Evolutionary conservation across 108 stramenopile genomes (phyloP), one percentile per base, ranked within the genome.

Genomic region (Nitzschia putrida): DNA sequence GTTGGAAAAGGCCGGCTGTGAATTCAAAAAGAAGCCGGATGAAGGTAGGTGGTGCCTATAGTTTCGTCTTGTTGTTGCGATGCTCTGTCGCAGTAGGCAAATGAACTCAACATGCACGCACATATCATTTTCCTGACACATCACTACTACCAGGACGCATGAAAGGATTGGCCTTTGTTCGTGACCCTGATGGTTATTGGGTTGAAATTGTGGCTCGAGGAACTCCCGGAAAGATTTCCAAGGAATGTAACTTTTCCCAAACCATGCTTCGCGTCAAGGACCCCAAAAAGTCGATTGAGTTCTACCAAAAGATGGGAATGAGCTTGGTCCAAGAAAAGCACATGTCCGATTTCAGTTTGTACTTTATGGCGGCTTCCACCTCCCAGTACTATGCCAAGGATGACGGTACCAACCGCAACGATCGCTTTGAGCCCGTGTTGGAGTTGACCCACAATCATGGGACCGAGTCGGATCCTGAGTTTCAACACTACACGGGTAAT

Each of bases 261-360:
- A 96, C 94, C 29, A 99, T 99, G 98, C 58, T 99, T 20, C 89
- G 98, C 13, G 84, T 98, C 40, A 95, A 96, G 65, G 97, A 99
- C 80, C 93, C 96, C 43, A 60, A 74, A 24, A 92, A 92, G 56
- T 80, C 79, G 20, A 68, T 99, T 18, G 79, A 83, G 25, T 98
- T 98, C 68, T 99, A 97, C 80, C 68, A 94, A 65, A 65, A 73
- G 38, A 67, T 97, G 54, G 92, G 94, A 34, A 92, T 94, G 93
- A 93, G 79, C 21, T 73, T 97, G 40, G 38, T 98, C 25, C 61
- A 66, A 26, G 83, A 87, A 69, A 64, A 76, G 53, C 88, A 98
- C 72, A 98, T 92, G 72, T 69, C 70, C n/a, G 82, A 85, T 53
- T 99, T 99, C 75, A 91, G 88, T 47, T 76, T 96, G 26, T 99